Evolutionary conservation across 495 filamentous ascomycete genomes (phyloP).

Genomic region (Peziza echinospora): DNA sequence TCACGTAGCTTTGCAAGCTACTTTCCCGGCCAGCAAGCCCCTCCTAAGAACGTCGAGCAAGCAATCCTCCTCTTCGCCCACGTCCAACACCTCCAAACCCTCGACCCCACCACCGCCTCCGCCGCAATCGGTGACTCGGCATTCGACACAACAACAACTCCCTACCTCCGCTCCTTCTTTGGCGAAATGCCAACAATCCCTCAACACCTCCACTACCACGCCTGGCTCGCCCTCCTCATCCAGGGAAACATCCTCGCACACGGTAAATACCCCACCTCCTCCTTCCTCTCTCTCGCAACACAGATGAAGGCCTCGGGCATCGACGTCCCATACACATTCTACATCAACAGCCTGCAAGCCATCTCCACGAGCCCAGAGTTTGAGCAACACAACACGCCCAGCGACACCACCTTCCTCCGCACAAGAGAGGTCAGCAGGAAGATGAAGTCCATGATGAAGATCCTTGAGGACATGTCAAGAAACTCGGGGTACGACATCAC

Average conservation of each 20-base stretch:
- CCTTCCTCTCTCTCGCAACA: conserved; percentile 20
- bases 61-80: conserved; percentile 14
- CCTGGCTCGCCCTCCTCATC: conserved; percentile 20
- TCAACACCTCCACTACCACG: conserved; percentile 16
- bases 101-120: conserved; percentile 19
- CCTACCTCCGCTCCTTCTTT: conserved; percentile 30
- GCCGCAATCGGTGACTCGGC: conserved; percentile 24
- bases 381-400: background rate
- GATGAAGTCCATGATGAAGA: background rate
- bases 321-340: conserved; percentile 17
- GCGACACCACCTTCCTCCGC: conserved; percentile 1
- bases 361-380: conserved; percentile 16
- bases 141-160: conserved; percentile 25
- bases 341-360: conserved; percentile 23
- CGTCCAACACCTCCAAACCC: conserved; percentile 20
- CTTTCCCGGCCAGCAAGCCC: conserved; percentile 1
- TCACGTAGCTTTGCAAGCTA: conserved; percentile 6
- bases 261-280: conserved; percentile 14
- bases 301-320: conserved; percentile 19
- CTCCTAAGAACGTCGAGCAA: conserved; percentile 8
- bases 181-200: conserved; percentile 18
- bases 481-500: conserved; percentile 6
- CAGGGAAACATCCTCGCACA: conserved; percentile 18
- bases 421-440: background rate
- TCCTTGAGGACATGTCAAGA: conserved; percentile 8